Conservation (phyloP, 345 rosid genomes). For the Arabis hirsuta region DNA sequence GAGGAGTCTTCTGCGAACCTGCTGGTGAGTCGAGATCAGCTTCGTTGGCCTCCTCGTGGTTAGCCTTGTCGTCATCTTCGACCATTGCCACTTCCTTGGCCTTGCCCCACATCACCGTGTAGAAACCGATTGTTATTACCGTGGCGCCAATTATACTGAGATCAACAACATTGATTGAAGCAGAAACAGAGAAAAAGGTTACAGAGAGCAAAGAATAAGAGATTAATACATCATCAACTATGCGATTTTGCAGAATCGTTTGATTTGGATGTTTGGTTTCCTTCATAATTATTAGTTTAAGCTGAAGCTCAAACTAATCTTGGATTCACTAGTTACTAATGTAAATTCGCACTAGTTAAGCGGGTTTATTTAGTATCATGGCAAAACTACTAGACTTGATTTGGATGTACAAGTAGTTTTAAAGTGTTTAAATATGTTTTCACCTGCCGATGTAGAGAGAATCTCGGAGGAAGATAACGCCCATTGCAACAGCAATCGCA, state of each 20-base stretch:
- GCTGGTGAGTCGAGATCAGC: conserved; percentile 39
- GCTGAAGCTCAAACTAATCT: no score
- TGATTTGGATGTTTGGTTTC: no score
- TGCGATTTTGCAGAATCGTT: no score
- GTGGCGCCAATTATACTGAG: conserved; percentile 74
- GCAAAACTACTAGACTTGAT: background rate
- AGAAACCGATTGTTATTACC: conserved; percentile 74
- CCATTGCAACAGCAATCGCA: conserved; percentile 74
- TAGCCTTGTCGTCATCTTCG: conserved; percentile 47
- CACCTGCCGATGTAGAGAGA: conserved; percentile 79
- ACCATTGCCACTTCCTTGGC: conserved; percentile 58
- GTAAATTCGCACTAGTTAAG: background rate
- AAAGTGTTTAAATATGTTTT: background rate
- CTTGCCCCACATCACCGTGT: conserved; percentile 93
- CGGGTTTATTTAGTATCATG: background rate
- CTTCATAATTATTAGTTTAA: no score
- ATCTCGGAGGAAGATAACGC: conserved; percentile 68
- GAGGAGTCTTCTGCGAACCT: conserved; percentile 56
- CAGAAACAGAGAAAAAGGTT: background rate
- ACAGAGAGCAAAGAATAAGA: background rate
- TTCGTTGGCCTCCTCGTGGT: conserved; percentile 33
- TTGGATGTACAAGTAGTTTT: background rate
- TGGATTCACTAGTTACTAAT: background rate
- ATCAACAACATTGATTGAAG: background rate
- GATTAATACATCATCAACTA: no score